These are phyloP conservation scores for Rhizopogon vesiculosus DNA, from an alignment of 768 basidiomycete genomes.

Conservation along the genomic window DNA sequence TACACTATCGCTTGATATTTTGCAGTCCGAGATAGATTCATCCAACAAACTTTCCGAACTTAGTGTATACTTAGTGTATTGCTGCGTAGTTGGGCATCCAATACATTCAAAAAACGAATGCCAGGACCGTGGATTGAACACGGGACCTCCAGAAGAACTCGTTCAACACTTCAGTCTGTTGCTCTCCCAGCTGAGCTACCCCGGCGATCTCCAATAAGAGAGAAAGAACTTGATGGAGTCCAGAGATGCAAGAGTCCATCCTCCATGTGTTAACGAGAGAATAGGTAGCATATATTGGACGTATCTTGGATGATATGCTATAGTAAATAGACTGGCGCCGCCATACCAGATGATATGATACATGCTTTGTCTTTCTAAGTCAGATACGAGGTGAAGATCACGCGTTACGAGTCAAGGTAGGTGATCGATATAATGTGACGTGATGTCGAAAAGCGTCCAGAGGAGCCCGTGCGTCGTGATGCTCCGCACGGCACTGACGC, in stretches of 20 bases:
- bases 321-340: slow-evolving; percentile 6
- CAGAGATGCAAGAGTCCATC: too few species aligned
- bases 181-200: slow-evolving; percentile 36
- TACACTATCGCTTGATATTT: slow-evolving; percentile 67
- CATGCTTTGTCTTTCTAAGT: slow-evolving; percentile 16
- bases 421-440: slow-evolving; percentile 66
- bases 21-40: neutral
- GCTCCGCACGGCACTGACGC: slow-evolving; percentile 88
- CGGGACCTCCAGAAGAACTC: slow-evolving; percentile 34
- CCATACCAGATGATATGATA: slow-evolving; percentile 18
- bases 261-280: neutral
- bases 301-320: neutral
- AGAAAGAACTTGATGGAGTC: too few species aligned
- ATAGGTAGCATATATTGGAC: neutral
- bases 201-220: slow-evolving; percentile 9
- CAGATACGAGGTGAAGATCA: slow-evolving; percentile 5
- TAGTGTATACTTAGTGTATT: neutral
- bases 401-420: slow-evolving; percentile 31
- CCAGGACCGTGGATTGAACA: slow-evolving; percentile 42
- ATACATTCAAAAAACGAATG: slow-evolving; percentile 12
- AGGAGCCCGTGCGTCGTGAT: slow-evolving; percentile 91
- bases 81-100: neutral
- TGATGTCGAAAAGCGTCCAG: slow-evolving; percentile 91
- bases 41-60: neutral
- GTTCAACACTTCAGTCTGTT: slow-evolving; percentile 26